Conservation (phyloP, 1,284 basidiomycete species). For the Somion occarium region DNA sequence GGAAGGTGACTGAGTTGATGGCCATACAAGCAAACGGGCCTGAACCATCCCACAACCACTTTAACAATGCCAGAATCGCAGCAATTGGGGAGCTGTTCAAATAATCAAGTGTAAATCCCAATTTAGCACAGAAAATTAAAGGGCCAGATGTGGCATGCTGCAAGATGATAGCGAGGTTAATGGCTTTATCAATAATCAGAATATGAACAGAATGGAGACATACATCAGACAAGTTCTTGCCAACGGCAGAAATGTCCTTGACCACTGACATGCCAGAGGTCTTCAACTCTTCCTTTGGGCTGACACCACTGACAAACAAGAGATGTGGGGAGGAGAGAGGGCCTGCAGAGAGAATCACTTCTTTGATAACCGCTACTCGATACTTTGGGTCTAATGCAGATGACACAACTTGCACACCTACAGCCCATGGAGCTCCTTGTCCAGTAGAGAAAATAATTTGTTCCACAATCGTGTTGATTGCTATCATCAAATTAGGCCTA, state of each 20-base stretch:
- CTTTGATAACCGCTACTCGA: conserved; percentile 27
- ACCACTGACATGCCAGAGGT: conserved; percentile 32
- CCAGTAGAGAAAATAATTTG: conserved; percentile 19
- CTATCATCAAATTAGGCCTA: conserved; percentile 36
- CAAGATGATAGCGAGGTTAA: not conserved
- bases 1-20: conserved; percentile 23
- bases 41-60: conserved; percentile 28
- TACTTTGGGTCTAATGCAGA: conserved; percentile 17
- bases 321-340: conserved; percentile 41
- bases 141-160: conserved; percentile 28
- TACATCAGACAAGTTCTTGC: conserved; percentile 37
- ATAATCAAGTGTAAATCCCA: conserved; percentile 28
- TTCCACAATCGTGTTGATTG: conserved; percentile 28
- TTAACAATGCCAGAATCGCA: conserved; percentile 21
- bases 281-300: conserved; percentile 32
- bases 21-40: conserved; percentile 25
- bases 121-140: conserved; percentile 25
- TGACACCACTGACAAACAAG: conserved; percentile 46
- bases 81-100: conserved; percentile 21
- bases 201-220: conserved; percentile 13
- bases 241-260: conserved; percentile 36
- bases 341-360: conserved; percentile 40
- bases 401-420: conserved; percentile 29
- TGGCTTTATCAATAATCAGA: not conserved
- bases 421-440: conserved; percentile 14